Conservation (phyloP, 1,284 basidiomycete genomes). For the Naganishia sp. region DNA sequence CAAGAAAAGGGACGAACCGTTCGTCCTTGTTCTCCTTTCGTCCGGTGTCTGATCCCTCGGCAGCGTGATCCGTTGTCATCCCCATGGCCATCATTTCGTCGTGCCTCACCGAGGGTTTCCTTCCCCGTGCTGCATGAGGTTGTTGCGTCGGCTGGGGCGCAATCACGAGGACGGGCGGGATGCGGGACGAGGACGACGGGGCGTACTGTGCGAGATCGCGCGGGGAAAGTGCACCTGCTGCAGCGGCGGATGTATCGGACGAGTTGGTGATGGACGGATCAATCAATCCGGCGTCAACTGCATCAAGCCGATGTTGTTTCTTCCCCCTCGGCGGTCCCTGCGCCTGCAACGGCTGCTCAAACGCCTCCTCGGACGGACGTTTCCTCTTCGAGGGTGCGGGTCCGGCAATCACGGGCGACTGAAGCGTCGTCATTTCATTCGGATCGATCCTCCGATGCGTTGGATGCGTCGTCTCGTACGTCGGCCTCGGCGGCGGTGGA, state of each 20-base stretch:
- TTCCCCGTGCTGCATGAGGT: slow-evolving; percentile 15
- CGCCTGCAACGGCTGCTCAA: slow-evolving; percentile 21
- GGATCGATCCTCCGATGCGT: not conserved
- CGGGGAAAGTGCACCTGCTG: too few relatives aligned
- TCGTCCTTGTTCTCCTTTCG: slow-evolving; percentile 25
- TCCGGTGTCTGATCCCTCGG: slow-evolving; percentile 19
- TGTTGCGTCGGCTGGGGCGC: too few relatives aligned
- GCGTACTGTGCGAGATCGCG: too few relatives aligned
- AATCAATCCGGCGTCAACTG: too few relatives aligned
- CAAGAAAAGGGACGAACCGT: not conserved
- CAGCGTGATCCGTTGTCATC: not conserved
- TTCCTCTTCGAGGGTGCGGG: slow-evolving; percentile 7
- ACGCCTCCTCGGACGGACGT: slow-evolving; percentile 27
- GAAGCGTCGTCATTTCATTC: not conserved
- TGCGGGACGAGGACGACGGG: too few relatives aligned
- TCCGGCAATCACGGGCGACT: not conserved
- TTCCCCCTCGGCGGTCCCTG: not conserved
- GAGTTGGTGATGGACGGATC: too few relatives aligned
- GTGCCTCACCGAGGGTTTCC: slow-evolving; percentile 15
- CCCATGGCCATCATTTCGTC: slow-evolving; percentile 9
- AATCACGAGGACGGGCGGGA: too few relatives aligned
- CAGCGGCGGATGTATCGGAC: too few relatives aligned
- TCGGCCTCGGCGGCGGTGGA: slow-evolving; percentile 14
- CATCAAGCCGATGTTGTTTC: too few relatives aligned
- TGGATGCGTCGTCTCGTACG: slow-evolving; percentile 7